Evolutionary conservation across 75 land plant species (phyloP).

Genomic region (Pinus taeda): DNA sequence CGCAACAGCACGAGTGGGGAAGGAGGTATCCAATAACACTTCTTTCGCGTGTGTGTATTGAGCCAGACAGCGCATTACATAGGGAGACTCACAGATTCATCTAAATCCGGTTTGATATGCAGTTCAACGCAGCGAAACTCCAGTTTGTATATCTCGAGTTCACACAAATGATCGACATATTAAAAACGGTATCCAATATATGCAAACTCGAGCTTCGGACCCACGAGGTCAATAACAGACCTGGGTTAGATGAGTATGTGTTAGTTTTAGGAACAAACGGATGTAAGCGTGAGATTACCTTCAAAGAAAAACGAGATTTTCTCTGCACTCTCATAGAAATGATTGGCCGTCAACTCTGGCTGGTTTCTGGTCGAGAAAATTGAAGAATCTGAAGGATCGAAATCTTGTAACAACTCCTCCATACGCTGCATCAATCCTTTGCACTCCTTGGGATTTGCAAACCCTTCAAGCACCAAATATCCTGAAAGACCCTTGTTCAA

Average conservation of each 20-base stretch:
- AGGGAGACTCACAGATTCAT: not conserved
- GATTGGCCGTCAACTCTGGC: constrained; percentile 55
- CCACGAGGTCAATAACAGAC: too few relatives aligned
- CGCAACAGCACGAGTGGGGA: too few relatives aligned
- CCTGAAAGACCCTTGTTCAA: constrained; percentile 28
- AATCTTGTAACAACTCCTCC: constrained; percentile 56
- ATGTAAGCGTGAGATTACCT: constrained; percentile 29
- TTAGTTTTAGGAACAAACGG: too few relatives aligned
- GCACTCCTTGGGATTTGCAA: constrained; percentile 61
- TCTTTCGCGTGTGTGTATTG: too few relatives aligned
- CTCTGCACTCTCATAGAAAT: constrained; percentile 92
- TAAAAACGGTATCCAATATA: not conserved
- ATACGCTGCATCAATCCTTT: constrained; percentile 59
- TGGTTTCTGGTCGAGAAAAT: constrained; percentile 87
- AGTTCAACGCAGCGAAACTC: too few relatives aligned
- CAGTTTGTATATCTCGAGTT: too few relatives aligned
- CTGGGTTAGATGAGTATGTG: too few relatives aligned
- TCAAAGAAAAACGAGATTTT: constrained; percentile 97
- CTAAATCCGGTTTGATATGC: not conserved
- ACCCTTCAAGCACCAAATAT: constrained; percentile 69
- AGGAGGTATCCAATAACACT: too few relatives aligned
- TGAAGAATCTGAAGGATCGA: constrained; percentile 56
- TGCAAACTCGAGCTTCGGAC: not conserved
- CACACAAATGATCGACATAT: not conserved
- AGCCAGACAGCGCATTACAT: not conserved